Evolutionary conservation across 2,329 filamentous ascomycete genomes (phyloP), one percentile per base, ranked within the genome.

Genomic region (Xylariaceae sp.): DNA sequence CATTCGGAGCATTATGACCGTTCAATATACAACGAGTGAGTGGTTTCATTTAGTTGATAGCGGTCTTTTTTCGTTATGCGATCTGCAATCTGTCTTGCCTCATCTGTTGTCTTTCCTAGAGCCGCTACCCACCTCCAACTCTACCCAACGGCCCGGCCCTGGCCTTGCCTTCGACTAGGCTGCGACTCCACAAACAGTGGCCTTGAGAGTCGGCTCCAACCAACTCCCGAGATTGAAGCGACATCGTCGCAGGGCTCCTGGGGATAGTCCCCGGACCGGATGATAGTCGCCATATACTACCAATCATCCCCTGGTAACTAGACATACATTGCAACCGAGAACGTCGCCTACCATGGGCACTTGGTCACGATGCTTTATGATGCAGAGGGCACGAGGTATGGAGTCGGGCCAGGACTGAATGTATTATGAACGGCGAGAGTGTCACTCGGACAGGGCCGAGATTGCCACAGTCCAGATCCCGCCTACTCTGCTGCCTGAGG

Each of bases 1-100:
- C 64, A 66, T 36, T 60, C 55, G 2, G 64, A 67, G 47, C 57
- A 69, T 47, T 69, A 69, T 46, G 57, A 63, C 38, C 67, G 69
- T 46, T 69, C 65, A 0, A 68, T 64, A 1, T 64, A 66, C 43
- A 59, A 66, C 16, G 65, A 70, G 44, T 47, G 37, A 44, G 44
- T 32, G 3, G 9, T 15, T 5, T n/a, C n/a, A n/a, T n/a, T n/a
- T n/a, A n/a, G n/a, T n/a, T n/a, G n/a, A n/a, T n/a, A n/a, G n/a
- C n/a, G n/a, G n/a, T n/a, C n/a, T n/a, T n/a, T n/a, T n/a, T n/a
- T n/a, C n/a, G n/a, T n/a, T n/a, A n/a, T n/a, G n/a, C n/a, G n/a
- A n/a, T n/a, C n/a, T n/a, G n/a, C n/a, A n/a, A n/a, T n/a, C n/a
- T n/a, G n/a, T n/a, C n/a, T n/a, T n/a, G n/a, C n/a, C n/a, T n/a